Evolutionary conservation across 2,329 filamentous ascomycete species (phyloP).

Genomic region (Diaporthe helianthi): DNA sequence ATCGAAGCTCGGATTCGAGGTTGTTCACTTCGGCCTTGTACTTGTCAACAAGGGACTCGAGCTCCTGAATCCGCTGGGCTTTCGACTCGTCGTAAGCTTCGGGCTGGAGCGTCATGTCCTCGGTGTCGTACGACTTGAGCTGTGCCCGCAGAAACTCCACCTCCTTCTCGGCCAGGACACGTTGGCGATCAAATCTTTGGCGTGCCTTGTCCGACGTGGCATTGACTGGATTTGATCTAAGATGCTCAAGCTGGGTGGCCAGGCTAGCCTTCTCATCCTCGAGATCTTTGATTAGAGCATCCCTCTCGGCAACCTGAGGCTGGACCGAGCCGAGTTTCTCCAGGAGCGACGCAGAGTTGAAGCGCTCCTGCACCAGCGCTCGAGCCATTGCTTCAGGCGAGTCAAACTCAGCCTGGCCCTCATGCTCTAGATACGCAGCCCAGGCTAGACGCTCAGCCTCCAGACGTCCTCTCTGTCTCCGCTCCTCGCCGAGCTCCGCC

Average conservation of each 20-base stretch:
- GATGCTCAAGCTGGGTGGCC: slow-evolving; percentile 72
- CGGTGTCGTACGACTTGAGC: slow-evolving; percentile 84
- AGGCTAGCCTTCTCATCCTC: slow-evolving; percentile 74
- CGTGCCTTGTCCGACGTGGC: slow-evolving; percentile 70
- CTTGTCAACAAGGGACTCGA: slow-evolving; percentile 85
- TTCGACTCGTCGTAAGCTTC: slow-evolving; percentile 81
- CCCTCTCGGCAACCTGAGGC: slow-evolving; percentile 78
- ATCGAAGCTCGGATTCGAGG: slow-evolving; percentile 76
- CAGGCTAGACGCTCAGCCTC: slow-evolving; percentile 89
- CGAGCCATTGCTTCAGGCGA: slow-evolving; percentile 87
- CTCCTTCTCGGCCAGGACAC: slow-evolving; percentile 85
- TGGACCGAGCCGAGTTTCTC: slow-evolving; percentile 82
- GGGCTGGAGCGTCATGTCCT: slow-evolving; percentile 86
- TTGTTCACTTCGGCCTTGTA: slow-evolving; percentile 83
- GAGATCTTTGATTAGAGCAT: slow-evolving; percentile 74
- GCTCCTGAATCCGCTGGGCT: slow-evolving; percentile 74
- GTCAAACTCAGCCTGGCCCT: slow-evolving; percentile 78
- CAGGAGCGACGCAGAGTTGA: slow-evolving; percentile 80
- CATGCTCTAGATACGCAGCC: slow-evolving; percentile 81
- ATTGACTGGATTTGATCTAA: slow-evolving; percentile 60
- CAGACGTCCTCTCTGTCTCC: slow-evolving; percentile 82
- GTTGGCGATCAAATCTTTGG: slow-evolving; percentile 83
- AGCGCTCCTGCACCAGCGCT: slow-evolving; percentile 81
- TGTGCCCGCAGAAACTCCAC: slow-evolving; percentile 94
- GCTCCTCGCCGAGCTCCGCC: slow-evolving; percentile 77